Evolutionary conservation across 2,329 filamentous ascomycete genomes (phyloP), one percentile per base, ranked within the genome.

Genomic region (Cladophialophora immunda): DNA sequence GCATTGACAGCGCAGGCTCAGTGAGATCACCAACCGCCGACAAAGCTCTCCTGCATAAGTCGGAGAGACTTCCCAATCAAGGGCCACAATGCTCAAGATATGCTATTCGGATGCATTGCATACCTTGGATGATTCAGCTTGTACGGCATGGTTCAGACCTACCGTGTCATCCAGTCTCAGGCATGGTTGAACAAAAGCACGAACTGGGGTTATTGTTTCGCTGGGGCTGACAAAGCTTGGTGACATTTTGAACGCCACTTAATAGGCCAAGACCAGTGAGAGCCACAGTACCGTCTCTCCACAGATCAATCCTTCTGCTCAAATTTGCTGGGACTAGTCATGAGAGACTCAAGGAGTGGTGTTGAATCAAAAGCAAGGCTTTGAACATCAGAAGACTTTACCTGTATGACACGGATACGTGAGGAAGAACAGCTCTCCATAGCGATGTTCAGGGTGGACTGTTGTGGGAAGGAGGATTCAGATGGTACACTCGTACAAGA

Each of bases 221-320:
- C 4, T 38, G 11, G 15, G 36, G 27, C 45, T 50, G 52, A 62
- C 58, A 27, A 66, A 60, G 57, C 22, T 38, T 45, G 17, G 11
- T 52, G n/a, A 30, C 17, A 56, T n/a, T 34, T 32, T 6, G 32
- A 56, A 25, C 53, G 64, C 64, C 64, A 67, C 64, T 47, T 47
- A 62, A 67, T 67, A 63, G 64, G 64, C 64, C 64, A 67, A 67
- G 64, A 30, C 30, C 9, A 32, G 30, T 32, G 30, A 32, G 4
- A 32, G 9, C 4, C 30, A 32, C 9, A 32, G 30, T n/a, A n/a
- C n/a, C n/a, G n/a, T n/a, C n/a, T n/a, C n/a, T n/a, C n/a, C n/a
- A n/a, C n/a, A n/a, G n/a, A n/a, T n/a, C n/a, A n/a, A n/a, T n/a
- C n/a, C n/a, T n/a, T n/a, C n/a, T n/a, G n/a, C n/a, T n/a, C n/a